phyloP scores from a whole-genome alignment of 495 filamentous ascomycete species.

The Emericellopsis terricola region DNA sequence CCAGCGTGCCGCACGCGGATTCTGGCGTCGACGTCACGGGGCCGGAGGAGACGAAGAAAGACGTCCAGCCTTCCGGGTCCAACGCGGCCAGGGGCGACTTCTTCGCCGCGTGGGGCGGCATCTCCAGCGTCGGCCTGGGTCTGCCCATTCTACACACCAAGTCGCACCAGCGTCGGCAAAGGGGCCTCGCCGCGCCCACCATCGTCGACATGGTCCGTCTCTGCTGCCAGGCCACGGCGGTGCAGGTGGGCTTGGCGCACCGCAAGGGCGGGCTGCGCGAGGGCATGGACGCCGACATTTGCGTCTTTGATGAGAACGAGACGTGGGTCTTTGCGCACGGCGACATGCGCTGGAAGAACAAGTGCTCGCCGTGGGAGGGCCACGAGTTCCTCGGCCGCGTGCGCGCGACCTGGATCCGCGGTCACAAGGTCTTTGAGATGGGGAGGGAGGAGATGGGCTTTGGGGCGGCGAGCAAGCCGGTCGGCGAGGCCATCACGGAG shows the following conservation, averaged over 20 bases:
- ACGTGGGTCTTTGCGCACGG: conserved; percentile 47
- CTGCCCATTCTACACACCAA: conserved; percentile 84
- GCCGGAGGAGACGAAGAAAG: conserved; percentile 5
- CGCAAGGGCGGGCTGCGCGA: conserved; percentile 68
- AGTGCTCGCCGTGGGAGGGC: conserved; percentile 85
- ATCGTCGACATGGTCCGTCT: conserved; percentile 66
- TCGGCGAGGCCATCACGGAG: conserved; percentile 25
- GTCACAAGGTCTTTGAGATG: conserved; percentile 49
- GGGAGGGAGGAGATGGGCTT: conserved; percentile 16
- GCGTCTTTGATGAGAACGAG: conserved; percentile 74
- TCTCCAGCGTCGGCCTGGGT: conserved; percentile 83
- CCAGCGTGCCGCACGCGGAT: conserved; percentile 22
- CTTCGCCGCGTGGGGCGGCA: conserved; percentile 90
- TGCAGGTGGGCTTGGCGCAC: conserved; percentile 73
- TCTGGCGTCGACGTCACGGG: conserved; percentile 25
- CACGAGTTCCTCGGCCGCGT: conserved; percentile 64
- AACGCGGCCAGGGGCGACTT: conserved; percentile 47
- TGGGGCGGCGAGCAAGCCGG: conserved; percentile 13
- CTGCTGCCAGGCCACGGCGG: conserved; percentile 75
- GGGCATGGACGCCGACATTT: conserved; percentile 83
- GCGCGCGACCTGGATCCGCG: conserved; percentile 78
- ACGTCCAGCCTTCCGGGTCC: background rate
- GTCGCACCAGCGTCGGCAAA: conserved; percentile 28
- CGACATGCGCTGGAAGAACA: conserved; percentile 88
- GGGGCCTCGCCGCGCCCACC: conserved; percentile 24